phyloP scores from a whole-genome alignment of 192 early-diverging fungal genomes.

The Coemansia sp. region DNA sequence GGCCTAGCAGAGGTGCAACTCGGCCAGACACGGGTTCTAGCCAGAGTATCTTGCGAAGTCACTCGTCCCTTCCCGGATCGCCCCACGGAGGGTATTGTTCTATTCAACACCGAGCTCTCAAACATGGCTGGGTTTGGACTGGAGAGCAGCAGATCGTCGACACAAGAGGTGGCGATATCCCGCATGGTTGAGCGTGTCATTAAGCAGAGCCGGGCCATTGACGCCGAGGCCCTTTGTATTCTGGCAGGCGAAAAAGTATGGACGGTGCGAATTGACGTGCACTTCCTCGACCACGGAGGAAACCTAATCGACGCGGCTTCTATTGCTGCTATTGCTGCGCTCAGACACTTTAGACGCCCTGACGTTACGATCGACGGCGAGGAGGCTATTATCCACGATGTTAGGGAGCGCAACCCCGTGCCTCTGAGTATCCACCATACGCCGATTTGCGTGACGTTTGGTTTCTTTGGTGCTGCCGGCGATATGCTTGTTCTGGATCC shows the following conservation, averaged over 20 bases:
- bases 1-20: conserved; percentile 79
- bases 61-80: conserved; percentile 68
- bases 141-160: conserved; percentile 61
- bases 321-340: conserved; percentile 85
- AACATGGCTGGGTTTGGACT: conserved; percentile 80
- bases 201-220: conserved; percentile 80
- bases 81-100: conserved; percentile 84
- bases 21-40: conserved; percentile 79
- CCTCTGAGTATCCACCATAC: conserved; percentile 95
- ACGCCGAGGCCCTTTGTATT: conserved; percentile 97
- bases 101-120: conserved; percentile 86
- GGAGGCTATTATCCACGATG: conserved; percentile 78
- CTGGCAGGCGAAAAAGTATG: conserved; percentile 96
- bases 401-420: conserved; percentile 87
- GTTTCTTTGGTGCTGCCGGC: conserved; percentile 77
- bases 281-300: conserved; percentile 92
- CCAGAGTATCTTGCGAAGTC: conserved; percentile 70
- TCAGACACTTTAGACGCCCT: conserved; percentile 91
- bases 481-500: conserved; percentile 81
- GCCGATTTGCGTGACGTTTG: conserved; percentile 92
- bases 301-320: conserved; percentile 92
- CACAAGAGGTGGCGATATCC: conserved; percentile 82
- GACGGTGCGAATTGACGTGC: conserved; percentile 86
- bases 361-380: conserved; percentile 94
- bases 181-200: conserved; percentile 89